A percentile compares a stretch with the other conserved stretches of the same genome.
Evolutionary conservation across 106 monocot species (phyloP).

Genomic region (Platanthera zijinensis): DNA sequence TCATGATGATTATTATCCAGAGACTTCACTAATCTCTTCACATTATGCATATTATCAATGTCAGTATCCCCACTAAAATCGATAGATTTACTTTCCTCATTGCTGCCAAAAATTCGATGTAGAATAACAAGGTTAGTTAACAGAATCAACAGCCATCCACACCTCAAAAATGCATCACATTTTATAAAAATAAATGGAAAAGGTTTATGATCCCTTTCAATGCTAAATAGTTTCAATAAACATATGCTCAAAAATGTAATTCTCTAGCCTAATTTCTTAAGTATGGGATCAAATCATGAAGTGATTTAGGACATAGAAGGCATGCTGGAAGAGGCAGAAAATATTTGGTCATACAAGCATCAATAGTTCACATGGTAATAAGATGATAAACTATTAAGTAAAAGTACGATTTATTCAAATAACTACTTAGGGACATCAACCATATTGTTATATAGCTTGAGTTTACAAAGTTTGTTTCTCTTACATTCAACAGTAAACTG

Average conservation of each 20-base stretch:
- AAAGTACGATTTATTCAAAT: background rate
- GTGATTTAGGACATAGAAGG: too few species aligned
- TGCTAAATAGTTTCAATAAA: background rate
- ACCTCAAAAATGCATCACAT: background rate
- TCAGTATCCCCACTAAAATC: background rate
- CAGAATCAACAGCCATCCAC: background rate
- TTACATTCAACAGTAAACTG: background rate
- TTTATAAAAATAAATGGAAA: background rate
- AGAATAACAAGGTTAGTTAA: background rate
- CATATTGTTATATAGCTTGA: background rate
- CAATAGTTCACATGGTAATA: background rate
- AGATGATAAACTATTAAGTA: background rate
- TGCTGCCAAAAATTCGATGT: background rate
- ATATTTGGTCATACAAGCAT: too few species aligned
- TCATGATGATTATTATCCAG: background rate
- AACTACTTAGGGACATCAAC: background rate
- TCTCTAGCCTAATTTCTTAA: background rate
- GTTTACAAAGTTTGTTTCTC: background rate
- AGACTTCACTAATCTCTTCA: background rate
- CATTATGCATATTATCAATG: background rate
- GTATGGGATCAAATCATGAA: too few species aligned
- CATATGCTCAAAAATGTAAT: background rate
- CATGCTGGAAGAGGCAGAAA: too few species aligned
- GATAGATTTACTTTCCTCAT: background rate
- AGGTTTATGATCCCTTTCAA: background rate